Conservation (phyloP, 202 grass and related monocot genomes). For the Zoysia matrella region DNA sequence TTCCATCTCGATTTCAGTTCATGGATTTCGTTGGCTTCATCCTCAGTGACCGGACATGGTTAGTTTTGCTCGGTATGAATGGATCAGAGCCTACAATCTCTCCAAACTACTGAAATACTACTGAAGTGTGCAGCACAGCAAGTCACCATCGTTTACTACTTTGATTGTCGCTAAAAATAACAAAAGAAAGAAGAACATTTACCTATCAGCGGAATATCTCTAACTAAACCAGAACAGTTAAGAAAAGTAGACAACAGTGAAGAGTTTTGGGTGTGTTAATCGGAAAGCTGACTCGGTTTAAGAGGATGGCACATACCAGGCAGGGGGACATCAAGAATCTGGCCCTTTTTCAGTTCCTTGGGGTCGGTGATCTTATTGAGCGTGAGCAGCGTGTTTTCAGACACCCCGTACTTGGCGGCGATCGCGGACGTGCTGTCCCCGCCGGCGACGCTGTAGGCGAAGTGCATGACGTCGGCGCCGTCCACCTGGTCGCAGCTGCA, state of each 20-base stretch:
- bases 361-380: conserved; percentile 62
- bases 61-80: background rate
- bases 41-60: background rate
- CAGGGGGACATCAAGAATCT: conserved; percentile 87
- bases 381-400: conserved; percentile 44
- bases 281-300: background rate
- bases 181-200: too few species aligned
- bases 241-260: too few species aligned
- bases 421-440: conserved; percentile 42
- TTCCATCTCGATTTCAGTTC: too few species aligned
- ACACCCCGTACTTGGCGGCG: conserved; percentile 57
- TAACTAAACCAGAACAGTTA: too few species aligned
- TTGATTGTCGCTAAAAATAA: too few species aligned
- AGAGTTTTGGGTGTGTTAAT: too few species aligned
- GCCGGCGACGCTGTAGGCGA: conserved; percentile 52
- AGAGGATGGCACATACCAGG: conserved; percentile 35
- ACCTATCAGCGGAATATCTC: too few species aligned
- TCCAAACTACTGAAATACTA: too few species aligned
- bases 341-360: background rate
- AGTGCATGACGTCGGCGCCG: conserved; percentile 53
- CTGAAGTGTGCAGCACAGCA: too few species aligned
- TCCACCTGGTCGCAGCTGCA: conserved; percentile 77
- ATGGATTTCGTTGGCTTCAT: background rate
- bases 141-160: too few species aligned
- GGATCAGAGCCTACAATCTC: too few species aligned